Percentiles rank a stretch among this genome's conserved stretches.
These are phyloP conservation scores for Macadamia tetraphylla DNA, from an alignment of 164 flowering plant species.

Conservation along the genomic window DNA sequence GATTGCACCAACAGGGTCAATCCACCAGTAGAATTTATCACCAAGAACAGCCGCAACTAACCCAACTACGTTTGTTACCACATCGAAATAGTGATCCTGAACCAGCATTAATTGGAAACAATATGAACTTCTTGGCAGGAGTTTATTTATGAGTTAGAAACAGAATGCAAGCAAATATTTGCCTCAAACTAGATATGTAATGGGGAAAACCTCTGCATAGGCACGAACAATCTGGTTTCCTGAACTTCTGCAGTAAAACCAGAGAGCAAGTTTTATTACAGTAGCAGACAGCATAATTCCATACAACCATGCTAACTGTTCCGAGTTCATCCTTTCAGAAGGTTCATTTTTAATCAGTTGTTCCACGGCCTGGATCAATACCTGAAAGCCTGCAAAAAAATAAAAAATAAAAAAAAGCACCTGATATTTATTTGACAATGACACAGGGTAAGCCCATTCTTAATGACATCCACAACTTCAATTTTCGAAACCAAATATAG, in stretches of 20 bases:
- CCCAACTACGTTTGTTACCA: slow-evolving; percentile 65
- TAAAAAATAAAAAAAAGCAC: not conserved
- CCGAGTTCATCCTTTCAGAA: slow-evolving; percentile 42
- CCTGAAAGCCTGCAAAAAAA: slow-evolving; percentile 71
- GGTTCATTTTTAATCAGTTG: slow-evolving; percentile 47
- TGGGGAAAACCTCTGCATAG: slow-evolving; percentile 71
- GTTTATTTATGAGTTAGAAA: not conserved
- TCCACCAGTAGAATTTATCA: slow-evolving; percentile 63
- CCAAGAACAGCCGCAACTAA: slow-evolving; percentile 67
- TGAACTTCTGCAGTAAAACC: slow-evolving; percentile 83
- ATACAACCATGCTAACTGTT: slow-evolving; percentile 68
- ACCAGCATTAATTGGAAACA: not conserved
- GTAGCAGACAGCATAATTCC: slow-evolving; percentile 78
- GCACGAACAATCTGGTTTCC: slow-evolving; percentile 85
- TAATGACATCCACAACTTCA: no score
- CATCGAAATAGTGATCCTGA: slow-evolving; percentile 81
- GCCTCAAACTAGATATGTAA: not conserved
- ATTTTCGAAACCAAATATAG: no score
- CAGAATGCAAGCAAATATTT: not conserved
- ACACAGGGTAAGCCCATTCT: no score
- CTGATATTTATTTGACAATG: no score
- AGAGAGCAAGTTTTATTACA: slow-evolving; percentile 64
- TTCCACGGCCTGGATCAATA: slow-evolving; percentile 70
- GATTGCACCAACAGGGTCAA: slow-evolving; percentile 74
- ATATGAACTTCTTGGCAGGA: not conserved